Conservation (phyloP, 2,329 filamentous ascomycete genomes). For the Fusarium succisae region DNA sequence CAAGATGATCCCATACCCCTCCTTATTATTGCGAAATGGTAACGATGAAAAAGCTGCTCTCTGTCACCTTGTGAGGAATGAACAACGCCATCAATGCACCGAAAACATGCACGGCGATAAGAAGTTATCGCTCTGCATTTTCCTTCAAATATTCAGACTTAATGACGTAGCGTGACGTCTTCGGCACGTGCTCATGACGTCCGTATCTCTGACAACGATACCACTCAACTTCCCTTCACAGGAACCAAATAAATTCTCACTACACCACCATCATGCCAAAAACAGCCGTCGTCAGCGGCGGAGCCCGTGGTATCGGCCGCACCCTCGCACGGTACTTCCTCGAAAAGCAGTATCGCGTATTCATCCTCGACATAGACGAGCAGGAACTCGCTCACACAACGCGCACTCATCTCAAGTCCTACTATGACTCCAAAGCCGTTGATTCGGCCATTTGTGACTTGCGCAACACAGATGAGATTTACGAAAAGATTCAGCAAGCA, state of each 20-base stretch:
- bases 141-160: fast-evolving
- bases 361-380: constrained; percentile 16
- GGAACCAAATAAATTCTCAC: fast-evolving
- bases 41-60: not conserved
- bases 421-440: not conserved
- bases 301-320: constrained; percentile 6
- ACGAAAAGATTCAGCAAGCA: constrained; percentile 1
- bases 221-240: fast-evolving
- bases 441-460: not conserved
- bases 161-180: constrained; percentile 21
- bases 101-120: not conserved
- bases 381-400: constrained; percentile 7
- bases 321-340: constrained; percentile 1
- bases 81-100: fast-evolving
- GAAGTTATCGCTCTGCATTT: not conserved
- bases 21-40: not conserved
- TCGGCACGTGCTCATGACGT: constrained; percentile 3
- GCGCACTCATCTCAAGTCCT: constrained; percentile 1
- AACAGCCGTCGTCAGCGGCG: constrained; percentile 4
- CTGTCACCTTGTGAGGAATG: fast-evolving
- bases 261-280: not conserved
- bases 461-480: not conserved
- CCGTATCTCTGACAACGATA: not conserved
- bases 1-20: fast-evolving
- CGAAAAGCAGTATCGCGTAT: not conserved